Percentiles rank a stretch among this genome's conserved stretches.
Conservation (phyloP, 2,329 filamentous ascomycete genomes). For the Sporothrix pseudoabietina region DNA sequence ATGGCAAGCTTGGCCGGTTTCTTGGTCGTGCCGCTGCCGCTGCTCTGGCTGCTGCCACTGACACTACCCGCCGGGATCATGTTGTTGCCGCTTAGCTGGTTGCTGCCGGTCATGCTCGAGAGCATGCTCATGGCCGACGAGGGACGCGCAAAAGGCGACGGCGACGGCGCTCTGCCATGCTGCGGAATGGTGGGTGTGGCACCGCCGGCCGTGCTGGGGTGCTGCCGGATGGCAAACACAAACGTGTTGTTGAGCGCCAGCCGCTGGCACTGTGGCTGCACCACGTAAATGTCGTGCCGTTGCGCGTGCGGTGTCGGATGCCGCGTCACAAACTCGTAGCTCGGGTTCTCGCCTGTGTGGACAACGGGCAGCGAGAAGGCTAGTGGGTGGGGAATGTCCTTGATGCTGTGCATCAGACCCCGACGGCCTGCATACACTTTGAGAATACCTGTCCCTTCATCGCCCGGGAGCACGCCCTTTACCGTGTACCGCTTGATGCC, state of each 20-base stretch:
- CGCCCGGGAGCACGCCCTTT: slow-evolving; percentile 87
- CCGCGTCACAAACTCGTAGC: slow-evolving; percentile 88
- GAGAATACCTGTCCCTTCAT: slow-evolving; percentile 83
- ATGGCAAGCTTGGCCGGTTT: slow-evolving; percentile 97
- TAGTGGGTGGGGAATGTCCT: slow-evolving; percentile 90
- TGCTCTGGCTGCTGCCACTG: slow-evolving; percentile 55
- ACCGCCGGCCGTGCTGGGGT: slow-evolving; percentile 63
- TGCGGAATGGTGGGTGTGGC: slow-evolving; percentile 45
- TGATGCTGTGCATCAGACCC: slow-evolving; percentile 95
- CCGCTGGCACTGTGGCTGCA: slow-evolving; percentile 88
- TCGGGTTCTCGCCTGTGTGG: slow-evolving; percentile 88
- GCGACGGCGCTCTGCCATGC: slow-evolving; percentile 53
- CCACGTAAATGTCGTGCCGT: slow-evolving; percentile 93
- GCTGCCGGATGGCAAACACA: slow-evolving; percentile 92
- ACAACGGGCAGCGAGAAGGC: slow-evolving; percentile 87
- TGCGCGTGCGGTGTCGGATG: slow-evolving; percentile 98
- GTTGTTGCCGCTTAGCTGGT: slow-evolving; percentile 50
- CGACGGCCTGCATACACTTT: slow-evolving; percentile 94
- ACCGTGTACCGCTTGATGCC: slow-evolving; percentile 89
- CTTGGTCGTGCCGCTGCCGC: slow-evolving; percentile 52
- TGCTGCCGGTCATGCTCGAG: slow-evolving; percentile 58
- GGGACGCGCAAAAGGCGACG: slow-evolving; percentile 64
- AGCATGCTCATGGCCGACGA: slow-evolving; percentile 67
- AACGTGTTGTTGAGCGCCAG: slow-evolving; percentile 96
- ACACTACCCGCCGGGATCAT: slow-evolving; percentile 43